phyloP scores from a whole-genome alignment of 208 protist genomes.

The Novymonas esmeraldas region DNA sequence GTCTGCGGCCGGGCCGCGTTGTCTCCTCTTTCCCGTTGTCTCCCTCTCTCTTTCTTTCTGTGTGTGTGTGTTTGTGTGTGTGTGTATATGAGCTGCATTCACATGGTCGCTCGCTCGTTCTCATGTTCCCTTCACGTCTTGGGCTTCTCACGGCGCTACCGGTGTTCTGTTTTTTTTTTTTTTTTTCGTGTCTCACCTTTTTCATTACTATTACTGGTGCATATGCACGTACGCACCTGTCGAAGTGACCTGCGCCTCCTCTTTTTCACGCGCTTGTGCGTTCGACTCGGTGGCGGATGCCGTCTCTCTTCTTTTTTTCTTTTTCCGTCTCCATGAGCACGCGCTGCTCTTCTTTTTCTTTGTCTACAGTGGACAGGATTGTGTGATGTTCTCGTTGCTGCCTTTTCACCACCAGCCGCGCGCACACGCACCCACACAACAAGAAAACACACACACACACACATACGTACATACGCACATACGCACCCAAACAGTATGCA shows the following conservation, averaged over 20 bases:
- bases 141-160: not conserved
- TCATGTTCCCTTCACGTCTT: not conserved
- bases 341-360: too few species aligned
- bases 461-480: too few species aligned
- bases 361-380: too few species aligned
- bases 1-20: not conserved
- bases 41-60: not conserved
- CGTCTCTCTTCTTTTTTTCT: slow-evolving; percentile 9
- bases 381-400: too few species aligned
- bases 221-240: too few species aligned
- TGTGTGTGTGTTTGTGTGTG: not conserved
- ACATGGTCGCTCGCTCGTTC: not conserved
- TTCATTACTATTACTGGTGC: too few species aligned
- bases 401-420: too few species aligned
- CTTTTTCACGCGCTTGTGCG: not conserved
- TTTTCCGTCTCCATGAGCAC: not conserved
- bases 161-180: slow-evolving; percentile 20
- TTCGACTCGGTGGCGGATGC: not conserved
- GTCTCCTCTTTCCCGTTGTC: not conserved
- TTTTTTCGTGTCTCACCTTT: slow-evolving; percentile 21
- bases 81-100: not conserved
- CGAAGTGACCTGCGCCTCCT: too few species aligned
- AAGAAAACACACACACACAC: too few species aligned
- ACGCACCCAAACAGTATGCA: too few species aligned
- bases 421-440: too few species aligned